Conservation (phyloP, 148 eudicot genomes). For the Oxyria digyna region DNA sequence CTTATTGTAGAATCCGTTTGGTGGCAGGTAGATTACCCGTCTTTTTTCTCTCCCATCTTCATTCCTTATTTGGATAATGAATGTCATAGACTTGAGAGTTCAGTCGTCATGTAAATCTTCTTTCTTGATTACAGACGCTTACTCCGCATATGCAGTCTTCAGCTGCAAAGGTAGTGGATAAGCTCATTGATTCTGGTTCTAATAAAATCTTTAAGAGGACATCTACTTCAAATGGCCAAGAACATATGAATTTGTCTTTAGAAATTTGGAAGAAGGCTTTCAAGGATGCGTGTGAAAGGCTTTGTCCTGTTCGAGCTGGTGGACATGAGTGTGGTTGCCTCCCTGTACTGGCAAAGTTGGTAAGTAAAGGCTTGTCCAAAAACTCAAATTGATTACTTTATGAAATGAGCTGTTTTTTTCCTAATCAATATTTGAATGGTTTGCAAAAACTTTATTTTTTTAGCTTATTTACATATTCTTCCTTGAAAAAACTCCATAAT, state of each 20-base stretch:
- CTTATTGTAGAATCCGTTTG: constrained; percentile 83
- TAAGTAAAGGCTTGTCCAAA: not conserved
- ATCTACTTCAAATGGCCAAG: constrained; percentile 42
- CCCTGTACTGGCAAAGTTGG: constrained; percentile 27
- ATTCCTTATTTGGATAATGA: not conserved
- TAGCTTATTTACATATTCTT: not conserved
- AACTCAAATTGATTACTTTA: not conserved
- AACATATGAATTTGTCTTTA: constrained; percentile 49
- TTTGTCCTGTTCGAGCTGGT: constrained; percentile 86
- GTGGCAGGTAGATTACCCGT: constrained; percentile 67
- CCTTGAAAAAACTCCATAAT: not conserved
- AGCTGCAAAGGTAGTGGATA: constrained; percentile 55
- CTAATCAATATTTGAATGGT: not conserved
- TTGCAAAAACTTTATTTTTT: not conserved
- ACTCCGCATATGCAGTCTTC: constrained; percentile 90
- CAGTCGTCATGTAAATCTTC: not conserved
- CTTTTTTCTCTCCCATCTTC: not conserved
- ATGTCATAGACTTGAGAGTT: not conserved
- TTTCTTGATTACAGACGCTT: constrained; percentile 37
- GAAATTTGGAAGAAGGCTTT: constrained; percentile 95
- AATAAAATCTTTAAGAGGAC: constrained; percentile 33
- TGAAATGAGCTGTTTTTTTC: not conserved
- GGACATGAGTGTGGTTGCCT: constrained; percentile 93
- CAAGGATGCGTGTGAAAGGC: constrained; percentile 44
- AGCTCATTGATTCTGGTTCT: constrained; percentile 21